Conservation (phyloP, 805 yeast species). For the Candida endomychidarum region DNA sequence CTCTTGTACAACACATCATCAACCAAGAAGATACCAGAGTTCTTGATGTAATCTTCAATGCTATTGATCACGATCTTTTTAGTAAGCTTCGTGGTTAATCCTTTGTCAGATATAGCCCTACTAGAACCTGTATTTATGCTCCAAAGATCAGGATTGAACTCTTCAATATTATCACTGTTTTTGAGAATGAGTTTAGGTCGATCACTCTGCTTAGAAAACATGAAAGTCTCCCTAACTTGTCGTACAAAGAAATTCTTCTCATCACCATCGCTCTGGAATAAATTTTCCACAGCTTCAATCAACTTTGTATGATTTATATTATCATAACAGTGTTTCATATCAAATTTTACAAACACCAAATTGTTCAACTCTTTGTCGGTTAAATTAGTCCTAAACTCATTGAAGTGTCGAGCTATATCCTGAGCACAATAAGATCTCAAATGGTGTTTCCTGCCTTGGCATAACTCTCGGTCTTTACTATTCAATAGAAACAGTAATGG, state of each 20-base stretch:
- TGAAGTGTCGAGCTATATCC: constrained; percentile 44
- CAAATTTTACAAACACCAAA: constrained; percentile 65
- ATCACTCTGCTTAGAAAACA: constrained; percentile 9
- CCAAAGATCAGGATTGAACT: constrained; percentile 9
- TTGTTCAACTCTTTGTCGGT: constrained; percentile 27
- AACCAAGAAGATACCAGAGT: constrained; percentile 45
- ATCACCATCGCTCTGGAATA: constrained; percentile 24
- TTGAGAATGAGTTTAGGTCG: constrained; percentile 12
- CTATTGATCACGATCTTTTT: constrained; percentile 46
- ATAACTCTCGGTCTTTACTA: constrained; percentile 12
- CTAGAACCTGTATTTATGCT: background rate
- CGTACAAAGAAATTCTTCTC: constrained; percentile 22
- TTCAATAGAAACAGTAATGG: constrained; percentile 12
- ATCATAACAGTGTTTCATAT: constrained; percentile 76
- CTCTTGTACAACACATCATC: constrained; percentile 40
- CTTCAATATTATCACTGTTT: constrained; percentile 16
- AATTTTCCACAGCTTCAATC: constrained; percentile 28
- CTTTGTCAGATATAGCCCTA: constrained; percentile 18
- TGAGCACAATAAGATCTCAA: constrained; percentile 41
- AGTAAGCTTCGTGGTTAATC: constrained; percentile 33
- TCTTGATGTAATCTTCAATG: constrained; percentile 52
- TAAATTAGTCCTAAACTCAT: constrained; percentile 32
- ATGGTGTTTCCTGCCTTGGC: constrained; percentile 1
- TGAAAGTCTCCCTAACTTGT: constrained; percentile 16
- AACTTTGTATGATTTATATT: constrained; percentile 53